Evolutionary conservation across 495 filamentous ascomycete genomes (phyloP).

Genomic region (Hyaloscypha finlandica): DNA sequence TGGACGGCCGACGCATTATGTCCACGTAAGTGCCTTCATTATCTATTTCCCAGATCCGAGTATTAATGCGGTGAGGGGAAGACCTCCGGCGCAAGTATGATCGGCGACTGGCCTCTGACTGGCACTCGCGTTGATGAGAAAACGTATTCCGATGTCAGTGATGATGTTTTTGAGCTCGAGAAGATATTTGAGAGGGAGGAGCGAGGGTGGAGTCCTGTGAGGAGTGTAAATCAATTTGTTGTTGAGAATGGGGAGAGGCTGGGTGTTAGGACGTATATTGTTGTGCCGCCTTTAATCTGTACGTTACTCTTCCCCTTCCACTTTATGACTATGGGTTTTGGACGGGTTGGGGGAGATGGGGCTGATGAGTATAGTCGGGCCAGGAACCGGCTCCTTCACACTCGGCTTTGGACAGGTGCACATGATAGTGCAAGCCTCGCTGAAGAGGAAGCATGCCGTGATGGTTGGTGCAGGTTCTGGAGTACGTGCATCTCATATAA

Average conservation of each 20-base stretch:
- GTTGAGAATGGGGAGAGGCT: constrained; percentile 40
- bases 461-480: constrained; percentile 44
- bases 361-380: constrained; percentile 30
- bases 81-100: constrained; percentile 45
- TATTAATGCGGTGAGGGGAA: background rate
- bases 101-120: constrained; percentile 46
- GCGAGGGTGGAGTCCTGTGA: constrained; percentile 16
- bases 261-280: constrained; percentile 46
- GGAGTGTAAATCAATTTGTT: constrained; percentile 32
- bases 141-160: constrained; percentile 18
- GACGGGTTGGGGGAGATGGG: background rate
- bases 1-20: constrained; percentile 34
- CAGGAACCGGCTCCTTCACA: constrained; percentile 47
- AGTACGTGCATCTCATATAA: background rate
- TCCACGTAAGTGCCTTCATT: constrained; percentile 33
- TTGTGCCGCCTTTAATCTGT: constrained; percentile 52
- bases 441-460: constrained; percentile 34
- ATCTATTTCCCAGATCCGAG: background rate
- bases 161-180: constrained; percentile 21
- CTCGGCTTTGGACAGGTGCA: constrained; percentile 44
- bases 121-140: constrained; percentile 16
- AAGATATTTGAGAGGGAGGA: background rate
- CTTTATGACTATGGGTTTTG: background rate
- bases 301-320: background rate
- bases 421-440: constrained; percentile 27